phyloP scores from a whole-genome alignment of 352 stramenopile genomes.

The Phytophthora ohioensis region DNA sequence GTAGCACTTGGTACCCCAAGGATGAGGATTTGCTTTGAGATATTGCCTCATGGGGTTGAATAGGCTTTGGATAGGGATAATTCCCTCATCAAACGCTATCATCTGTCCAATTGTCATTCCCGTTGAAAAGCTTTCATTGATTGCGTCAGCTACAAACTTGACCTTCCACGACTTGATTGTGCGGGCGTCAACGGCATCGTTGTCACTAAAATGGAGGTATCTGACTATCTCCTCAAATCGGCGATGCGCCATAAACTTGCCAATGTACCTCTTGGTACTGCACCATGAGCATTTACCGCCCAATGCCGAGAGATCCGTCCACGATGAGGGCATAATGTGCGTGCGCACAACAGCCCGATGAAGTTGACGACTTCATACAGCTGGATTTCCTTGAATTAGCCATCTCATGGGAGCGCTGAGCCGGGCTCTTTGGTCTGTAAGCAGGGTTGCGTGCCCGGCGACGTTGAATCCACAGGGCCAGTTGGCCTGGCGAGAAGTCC shows the following conservation, averaged over 20 bases:
- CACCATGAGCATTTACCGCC: neutral
- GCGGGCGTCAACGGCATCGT: neutral
- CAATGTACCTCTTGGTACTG: conserved; percentile 6
- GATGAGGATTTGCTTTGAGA: neutral
- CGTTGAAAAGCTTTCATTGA: neutral
- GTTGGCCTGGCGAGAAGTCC: neutral
- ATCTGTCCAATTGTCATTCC: neutral
- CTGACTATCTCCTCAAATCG: conserved; percentile 8
- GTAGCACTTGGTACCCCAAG: neutral
- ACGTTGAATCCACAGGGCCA: neutral
- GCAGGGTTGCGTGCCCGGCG: neutral
- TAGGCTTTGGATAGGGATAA: neutral
- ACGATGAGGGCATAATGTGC: neutral
- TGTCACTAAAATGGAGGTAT: conserved; percentile 6
- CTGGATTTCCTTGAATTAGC: neutral
- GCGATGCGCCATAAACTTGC: neutral
- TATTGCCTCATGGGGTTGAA: conserved; percentile 15
- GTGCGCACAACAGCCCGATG: neutral
- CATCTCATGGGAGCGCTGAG: neutral
- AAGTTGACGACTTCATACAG: neutral
- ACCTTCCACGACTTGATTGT: neutral
- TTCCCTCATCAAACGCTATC: conserved; percentile 7
- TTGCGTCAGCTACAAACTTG: conserved; percentile 1
- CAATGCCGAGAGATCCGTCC: neutral
- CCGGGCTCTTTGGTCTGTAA: neutral